Base-by-base conservation (phyloP, 495 filamentous ascomycete genomes). In the Amniculicola lignicola region DNA sequence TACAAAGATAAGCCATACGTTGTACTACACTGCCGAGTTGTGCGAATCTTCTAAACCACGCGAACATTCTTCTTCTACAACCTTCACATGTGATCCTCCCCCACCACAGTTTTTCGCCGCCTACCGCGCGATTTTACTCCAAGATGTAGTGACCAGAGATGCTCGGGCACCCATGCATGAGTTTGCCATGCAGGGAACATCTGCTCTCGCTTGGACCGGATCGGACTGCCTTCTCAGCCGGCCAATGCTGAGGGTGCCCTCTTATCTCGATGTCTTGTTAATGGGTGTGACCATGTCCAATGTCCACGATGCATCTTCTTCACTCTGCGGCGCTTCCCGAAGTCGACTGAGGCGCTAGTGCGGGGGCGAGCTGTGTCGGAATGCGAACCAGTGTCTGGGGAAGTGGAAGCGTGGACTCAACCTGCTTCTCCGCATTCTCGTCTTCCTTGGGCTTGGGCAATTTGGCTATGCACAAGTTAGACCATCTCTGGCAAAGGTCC, bases 351-450 rank as follows among this genome's bases (percentile, higher is more conserved):
- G 61, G 48, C 16, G 59, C 49, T 49, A 67, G 31, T 3, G 51
- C 64, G 9, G 58, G 58, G 21, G 67, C 68, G 39, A 86, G 81
- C 48, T 88, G 77, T 15, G 83, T 82, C 0, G 88, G 89, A 61
- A 92, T 89, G 44, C 88, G 77, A 27, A 93, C 88, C 7, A 93
- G 77, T 5, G 88, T 90, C 66, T 89, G 86, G 3, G 88, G 88
- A 58, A 93, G 73, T 24, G 77, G 75, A 12, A 76, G 46, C n/a
- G 74, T 72, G 22, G 72, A 57, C 21, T 77, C 71, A 12, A 69
- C 47, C 39, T 67, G 54, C 33, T 51, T 59, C 39, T 71, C 69
- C 19, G 72, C 72, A 15, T 71, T 69, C 23, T 68, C 67, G 14
- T 71, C 75, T 45, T 75, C 71, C 71, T 82, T 80, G n/a, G 81